Evolutionary conservation across 371 early-diverging fungal genomes (phyloP).

Genomic region (Mortierella sp.): DNA sequence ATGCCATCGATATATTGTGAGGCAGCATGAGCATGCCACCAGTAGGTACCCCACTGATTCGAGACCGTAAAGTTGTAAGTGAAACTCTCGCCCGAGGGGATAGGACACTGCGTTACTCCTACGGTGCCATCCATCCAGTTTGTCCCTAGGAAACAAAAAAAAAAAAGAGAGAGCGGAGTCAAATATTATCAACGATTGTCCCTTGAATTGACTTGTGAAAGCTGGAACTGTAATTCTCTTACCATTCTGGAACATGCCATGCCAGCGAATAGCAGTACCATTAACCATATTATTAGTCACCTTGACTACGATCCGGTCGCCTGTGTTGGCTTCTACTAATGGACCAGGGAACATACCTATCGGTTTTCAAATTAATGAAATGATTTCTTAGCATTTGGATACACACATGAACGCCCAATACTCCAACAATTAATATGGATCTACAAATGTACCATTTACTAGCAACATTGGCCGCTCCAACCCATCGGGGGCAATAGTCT

Average conservation of each 20-base stretch:
- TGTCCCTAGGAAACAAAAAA: conserved; percentile 1
- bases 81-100: conserved; percentile 43
- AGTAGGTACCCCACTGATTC: conserved; percentile 60
- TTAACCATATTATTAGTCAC: conserved; percentile 56
- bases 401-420: too few species aligned
- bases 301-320: conserved; percentile 59
- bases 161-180: neutral
- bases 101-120: conserved; percentile 55
- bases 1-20: conserved; percentile 58
- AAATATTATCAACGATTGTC: too few species aligned
- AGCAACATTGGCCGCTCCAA: conserved; percentile 57
- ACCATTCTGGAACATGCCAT: conserved; percentile 58
- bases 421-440: neutral
- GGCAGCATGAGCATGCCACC: conserved; percentile 60
- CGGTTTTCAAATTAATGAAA: neutral
- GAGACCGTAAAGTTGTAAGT: conserved; percentile 52
- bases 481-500: conserved; percentile 58
- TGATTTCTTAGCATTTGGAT: neutral
- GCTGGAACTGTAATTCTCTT: neutral
- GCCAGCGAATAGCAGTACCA: conserved; percentile 56
- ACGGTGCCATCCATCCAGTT: conserved; percentile 52
- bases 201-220: too few species aligned
- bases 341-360: conserved; percentile 61
- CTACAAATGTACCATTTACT: conserved; percentile 52
- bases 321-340: conserved; percentile 58